Percentiles rank a stretch among this genome's conserved stretches.
phyloP scores from a whole-genome alignment of 805 yeast species.

The Schizosaccharomyces octosporus region DNA sequence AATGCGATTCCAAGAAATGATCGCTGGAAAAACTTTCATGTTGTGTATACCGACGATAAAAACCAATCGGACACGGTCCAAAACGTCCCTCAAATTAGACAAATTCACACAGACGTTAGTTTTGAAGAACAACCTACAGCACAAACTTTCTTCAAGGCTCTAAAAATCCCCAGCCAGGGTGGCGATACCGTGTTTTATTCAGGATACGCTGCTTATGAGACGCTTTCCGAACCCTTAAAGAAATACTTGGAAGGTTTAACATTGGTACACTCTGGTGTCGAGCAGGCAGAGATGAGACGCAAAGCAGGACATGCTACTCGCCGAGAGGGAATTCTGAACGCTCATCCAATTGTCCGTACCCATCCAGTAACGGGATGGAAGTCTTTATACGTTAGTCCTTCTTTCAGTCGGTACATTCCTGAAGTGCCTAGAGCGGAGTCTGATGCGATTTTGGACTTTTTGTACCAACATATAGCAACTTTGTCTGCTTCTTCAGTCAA shows the following conservation, averaged over 20 bases:
- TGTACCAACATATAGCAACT: conserved; percentile 27
- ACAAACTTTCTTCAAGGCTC: conserved; percentile 35
- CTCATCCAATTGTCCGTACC: conserved; percentile 37
- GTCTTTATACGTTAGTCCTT: conserved; percentile 21
- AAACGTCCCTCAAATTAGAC: neutral
- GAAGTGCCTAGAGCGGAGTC: conserved; percentile 55
- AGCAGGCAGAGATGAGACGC: conserved; percentile 36
- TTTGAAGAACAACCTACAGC: conserved; percentile 57
- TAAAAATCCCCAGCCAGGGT: conserved; percentile 27
- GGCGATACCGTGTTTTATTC: conserved; percentile 34
- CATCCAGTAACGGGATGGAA: conserved; percentile 46
- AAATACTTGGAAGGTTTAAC: conserved; percentile 26
- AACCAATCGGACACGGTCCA: too few species aligned
- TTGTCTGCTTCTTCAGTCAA: conserved; percentile 41
- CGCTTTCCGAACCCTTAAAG: conserved; percentile 26
- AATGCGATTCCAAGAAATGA: too few species aligned
- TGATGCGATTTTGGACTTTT: conserved; percentile 30
- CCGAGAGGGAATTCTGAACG: conserved; percentile 23
- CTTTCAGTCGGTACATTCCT: conserved; percentile 34
- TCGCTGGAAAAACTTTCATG: too few species aligned
- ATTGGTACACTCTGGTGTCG: conserved; percentile 37
- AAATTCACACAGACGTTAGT: conserved; percentile 50
- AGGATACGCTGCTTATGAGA: conserved; percentile 29
- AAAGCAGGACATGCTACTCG: conserved; percentile 27
- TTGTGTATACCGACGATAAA: too few species aligned